A percentile compares a stretch with the other conserved stretches of the same genome.
phyloP scores from a whole-genome alignment of 2,329 filamentous ascomycete species.

The Calonectria pseudoturangicola region DNA sequence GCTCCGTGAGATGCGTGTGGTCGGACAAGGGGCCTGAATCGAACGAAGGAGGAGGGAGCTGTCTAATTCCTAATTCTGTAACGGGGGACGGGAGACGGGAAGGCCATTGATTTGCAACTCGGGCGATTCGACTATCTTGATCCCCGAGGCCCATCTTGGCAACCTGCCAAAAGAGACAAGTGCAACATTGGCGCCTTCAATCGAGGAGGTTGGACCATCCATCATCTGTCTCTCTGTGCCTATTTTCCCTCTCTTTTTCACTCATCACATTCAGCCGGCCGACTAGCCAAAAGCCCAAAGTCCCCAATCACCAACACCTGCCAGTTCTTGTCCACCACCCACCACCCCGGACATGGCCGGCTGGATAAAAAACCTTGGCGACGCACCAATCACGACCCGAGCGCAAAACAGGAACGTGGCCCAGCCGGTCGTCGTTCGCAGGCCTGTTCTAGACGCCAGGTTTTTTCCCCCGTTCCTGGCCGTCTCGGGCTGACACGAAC shows the following conservation, averaged over 20 bases:
- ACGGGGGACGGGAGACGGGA: not conserved
- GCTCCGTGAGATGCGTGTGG: not conserved
- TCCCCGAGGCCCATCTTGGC: not conserved
- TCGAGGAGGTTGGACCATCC: too few species aligned
- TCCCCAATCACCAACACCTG: too few species aligned
- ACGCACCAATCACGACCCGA: conserved; percentile 37
- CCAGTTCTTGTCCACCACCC: not conserved
- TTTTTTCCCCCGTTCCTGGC: not conserved
- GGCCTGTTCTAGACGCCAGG: too few species aligned
- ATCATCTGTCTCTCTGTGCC: too few species aligned
- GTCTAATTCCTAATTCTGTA: not conserved
- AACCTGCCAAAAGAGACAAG: too few species aligned
- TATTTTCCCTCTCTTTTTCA: too few species aligned
- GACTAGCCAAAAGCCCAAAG: too few species aligned
- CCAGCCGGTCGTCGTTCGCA: too few species aligned
- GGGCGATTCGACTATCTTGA: not conserved
- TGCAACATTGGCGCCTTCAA: too few species aligned
- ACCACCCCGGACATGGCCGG: conserved; percentile 10
- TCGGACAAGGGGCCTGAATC: not conserved
- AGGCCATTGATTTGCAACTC: not conserved
- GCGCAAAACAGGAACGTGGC: conserved; percentile 39
- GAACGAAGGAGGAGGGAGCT: not conserved
- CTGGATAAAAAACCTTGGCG: not conserved
- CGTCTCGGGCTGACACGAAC: conserved; percentile 8
- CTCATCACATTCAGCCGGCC: conserved; percentile 6